Evolutionary conservation across 345 rosid genomes (phyloP).

Genomic region (Chamaenerion angustifolium): DNA sequence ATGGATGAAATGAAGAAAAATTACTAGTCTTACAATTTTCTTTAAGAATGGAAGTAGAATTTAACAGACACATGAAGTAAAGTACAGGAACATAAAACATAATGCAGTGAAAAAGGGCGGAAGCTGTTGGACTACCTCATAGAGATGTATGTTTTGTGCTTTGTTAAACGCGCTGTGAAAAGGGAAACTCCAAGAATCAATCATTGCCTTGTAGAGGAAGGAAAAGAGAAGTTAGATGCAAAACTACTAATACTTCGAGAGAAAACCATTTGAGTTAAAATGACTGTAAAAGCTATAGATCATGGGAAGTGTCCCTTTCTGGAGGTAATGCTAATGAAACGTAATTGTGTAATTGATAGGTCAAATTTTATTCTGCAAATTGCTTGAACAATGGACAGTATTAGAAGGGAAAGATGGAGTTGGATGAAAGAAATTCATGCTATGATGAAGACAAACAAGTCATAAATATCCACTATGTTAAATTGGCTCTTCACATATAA

Average conservation of each 20-base stretch:
- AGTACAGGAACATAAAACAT: too few relatives aligned
- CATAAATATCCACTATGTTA: background rate
- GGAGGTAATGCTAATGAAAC: too few relatives aligned
- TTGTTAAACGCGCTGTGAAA: constrained; percentile 41
- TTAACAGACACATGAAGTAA: too few relatives aligned
- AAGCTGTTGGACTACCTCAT: constrained; percentile 39
- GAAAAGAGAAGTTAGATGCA: background rate
- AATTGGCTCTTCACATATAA: too few relatives aligned
- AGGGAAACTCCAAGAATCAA: constrained; percentile 72
- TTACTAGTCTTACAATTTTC: too few relatives aligned
- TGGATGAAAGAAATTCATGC: background rate
- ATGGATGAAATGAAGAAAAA: too few relatives aligned
- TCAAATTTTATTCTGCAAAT: too few relatives aligned
- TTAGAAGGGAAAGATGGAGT: background rate
- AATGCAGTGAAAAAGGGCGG: background rate
- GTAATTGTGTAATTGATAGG: too few relatives aligned
- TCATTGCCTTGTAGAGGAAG: constrained; percentile 46
- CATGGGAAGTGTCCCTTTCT: too few relatives aligned
- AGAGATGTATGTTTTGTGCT: constrained; percentile 46
- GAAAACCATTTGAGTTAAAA: background rate
- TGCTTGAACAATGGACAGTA: too few relatives aligned
- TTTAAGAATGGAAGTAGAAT: too few relatives aligned
- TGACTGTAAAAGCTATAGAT: background rate
- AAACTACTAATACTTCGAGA: background rate
- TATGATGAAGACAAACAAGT: background rate